A percentile compares a stretch with the other conserved stretches of the same genome.
Evolutionary conservation across 768 basidiomycete species (phyloP).

Genomic region (Pulveroboletus sp.): DNA sequence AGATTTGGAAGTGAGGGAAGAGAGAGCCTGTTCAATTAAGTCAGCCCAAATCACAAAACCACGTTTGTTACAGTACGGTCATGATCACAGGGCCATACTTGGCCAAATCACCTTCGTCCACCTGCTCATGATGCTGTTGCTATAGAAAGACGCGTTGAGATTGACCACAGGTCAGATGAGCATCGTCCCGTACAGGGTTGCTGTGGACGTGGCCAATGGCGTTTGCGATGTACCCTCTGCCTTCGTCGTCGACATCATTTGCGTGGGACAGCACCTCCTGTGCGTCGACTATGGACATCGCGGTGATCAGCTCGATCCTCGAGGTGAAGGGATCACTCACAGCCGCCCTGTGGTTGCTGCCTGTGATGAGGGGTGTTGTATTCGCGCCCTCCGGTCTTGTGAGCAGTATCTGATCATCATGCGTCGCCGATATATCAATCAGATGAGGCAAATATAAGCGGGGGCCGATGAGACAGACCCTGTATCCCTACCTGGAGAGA

Average conservation of each 20-base stretch:
- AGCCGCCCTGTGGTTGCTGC: slow-evolving; percentile 21
- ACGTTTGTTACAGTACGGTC: slow-evolving; percentile 3
- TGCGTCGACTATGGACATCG: slow-evolving; percentile 47
- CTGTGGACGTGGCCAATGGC: slow-evolving; percentile 21
- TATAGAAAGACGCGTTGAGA: slow-evolving; percentile 5
- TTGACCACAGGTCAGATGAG: not conserved
- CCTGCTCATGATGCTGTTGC: slow-evolving; percentile 14
- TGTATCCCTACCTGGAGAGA: slow-evolving; percentile 40
- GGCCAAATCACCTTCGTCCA: slow-evolving; percentile 8
- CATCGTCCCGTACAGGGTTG: slow-evolving; percentile 14
- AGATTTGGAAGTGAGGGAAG: slow-evolving; percentile 9
- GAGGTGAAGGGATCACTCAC: slow-evolving; percentile 14
- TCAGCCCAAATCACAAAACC: slow-evolving; percentile 3
- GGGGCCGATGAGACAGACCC: slow-evolving; percentile 5
- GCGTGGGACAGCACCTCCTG: slow-evolving; percentile 58
- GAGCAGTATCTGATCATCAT: slow-evolving; percentile 35
- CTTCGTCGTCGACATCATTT: slow-evolving; percentile 7
- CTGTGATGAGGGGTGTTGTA: slow-evolving; percentile 54
- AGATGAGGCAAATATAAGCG: not conserved
- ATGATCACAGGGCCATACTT: slow-evolving; percentile 21
- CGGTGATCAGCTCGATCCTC: slow-evolving; percentile 6
- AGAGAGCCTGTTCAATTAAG: slow-evolving; percentile 13
- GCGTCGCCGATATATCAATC: slow-evolving; percentile 10
- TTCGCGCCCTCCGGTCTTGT: slow-evolving; percentile 61
- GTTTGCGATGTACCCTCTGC: slow-evolving; percentile 8